These are phyloP conservation scores for Chlamydomonas sp. DNA, from an alignment of 139 green algal genomes.

Conservation along the genomic window DNA sequence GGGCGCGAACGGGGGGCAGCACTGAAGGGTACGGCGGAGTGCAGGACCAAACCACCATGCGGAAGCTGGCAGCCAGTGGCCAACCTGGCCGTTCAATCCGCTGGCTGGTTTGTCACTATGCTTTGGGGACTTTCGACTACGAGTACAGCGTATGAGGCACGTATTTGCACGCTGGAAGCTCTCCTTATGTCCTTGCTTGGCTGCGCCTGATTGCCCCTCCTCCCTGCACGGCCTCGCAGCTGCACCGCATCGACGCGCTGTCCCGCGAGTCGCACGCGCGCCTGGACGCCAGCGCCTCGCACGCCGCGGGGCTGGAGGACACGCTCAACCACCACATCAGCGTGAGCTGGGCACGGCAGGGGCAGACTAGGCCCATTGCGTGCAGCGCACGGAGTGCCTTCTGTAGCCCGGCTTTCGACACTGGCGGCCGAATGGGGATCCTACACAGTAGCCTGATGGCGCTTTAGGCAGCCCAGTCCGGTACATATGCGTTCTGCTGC, in stretches of 20 bases:
- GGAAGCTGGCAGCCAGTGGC: neutral
- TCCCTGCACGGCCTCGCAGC: conserved; percentile 16
- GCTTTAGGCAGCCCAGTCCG: too few species aligned
- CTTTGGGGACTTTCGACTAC: too few species aligned
- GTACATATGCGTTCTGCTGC: neutral
- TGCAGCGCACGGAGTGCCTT: neutral
- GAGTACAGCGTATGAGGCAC: neutral
- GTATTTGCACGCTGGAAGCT: neutral
- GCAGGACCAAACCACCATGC: neutral
- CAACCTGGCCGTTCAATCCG: too few species aligned
- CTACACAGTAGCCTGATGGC: too few species aligned
- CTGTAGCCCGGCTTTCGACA: neutral
- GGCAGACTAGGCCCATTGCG: neutral
- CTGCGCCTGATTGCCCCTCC: neutral
- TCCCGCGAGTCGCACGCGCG: conserved; percentile 17
- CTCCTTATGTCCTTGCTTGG: neutral
- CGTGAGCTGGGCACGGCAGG: neutral
- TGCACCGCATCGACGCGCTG: conserved; percentile 41
- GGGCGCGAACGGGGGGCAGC: neutral
- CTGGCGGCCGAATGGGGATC: neutral
- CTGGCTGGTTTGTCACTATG: too few species aligned
- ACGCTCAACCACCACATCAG: conserved; percentile 14
- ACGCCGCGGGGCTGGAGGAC: conserved; percentile 42
- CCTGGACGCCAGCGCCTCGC: conserved; percentile 26
- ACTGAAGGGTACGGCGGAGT: neutral